Evolutionary conservation across 1,284 basidiomycete species (phyloP), one percentile per base, ranked within the genome.

Genomic region (Ceratobasidium sp.): DNA sequence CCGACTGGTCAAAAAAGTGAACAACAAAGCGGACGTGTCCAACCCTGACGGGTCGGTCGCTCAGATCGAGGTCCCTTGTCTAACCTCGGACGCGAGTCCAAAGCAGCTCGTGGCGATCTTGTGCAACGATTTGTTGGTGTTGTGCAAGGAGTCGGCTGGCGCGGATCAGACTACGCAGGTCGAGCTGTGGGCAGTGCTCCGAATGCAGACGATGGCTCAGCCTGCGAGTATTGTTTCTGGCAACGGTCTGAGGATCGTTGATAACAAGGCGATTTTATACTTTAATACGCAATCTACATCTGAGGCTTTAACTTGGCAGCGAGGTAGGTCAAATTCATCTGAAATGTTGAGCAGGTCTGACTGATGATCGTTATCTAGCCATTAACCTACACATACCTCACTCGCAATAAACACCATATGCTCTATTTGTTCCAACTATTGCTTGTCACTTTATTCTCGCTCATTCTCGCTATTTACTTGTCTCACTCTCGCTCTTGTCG

Each of bases 231-330:
- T 97, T 76, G 93, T 95, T 42, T 91, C 94, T 83, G 93, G 93
- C 67, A 96, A 93, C 83, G 91, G 93, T 75, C 88, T 95, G 68
- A 92, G 94, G 57, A 88, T 95, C 78, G 92, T 94, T 73, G 94
- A 96, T 82, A 93, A 94, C 84, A 94, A 94, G 86, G 96, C 96
- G 7, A 96, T 98, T 80, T 87, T 97, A 76, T 98, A 98, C 85
- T 95, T 98, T 82, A 93, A 94, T 83, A 94, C 93, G 64, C 91
- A 92, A 40, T 92, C 93, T 12, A 90, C 93, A 40, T 93, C 92
- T 71, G 93, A 94, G 80, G 94, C 94, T 42, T 84, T 96, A 82
- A 95, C 92, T 81, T 97, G 96, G 96, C 96, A 93, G 86, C 89
- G 94, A 90, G 94, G 94, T 94, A 83, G 80, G 89, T 46, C 59